Evolutionary conservation across 208 protist genomes (phyloP).

Genomic region (Leishmania mexicana): DNA sequence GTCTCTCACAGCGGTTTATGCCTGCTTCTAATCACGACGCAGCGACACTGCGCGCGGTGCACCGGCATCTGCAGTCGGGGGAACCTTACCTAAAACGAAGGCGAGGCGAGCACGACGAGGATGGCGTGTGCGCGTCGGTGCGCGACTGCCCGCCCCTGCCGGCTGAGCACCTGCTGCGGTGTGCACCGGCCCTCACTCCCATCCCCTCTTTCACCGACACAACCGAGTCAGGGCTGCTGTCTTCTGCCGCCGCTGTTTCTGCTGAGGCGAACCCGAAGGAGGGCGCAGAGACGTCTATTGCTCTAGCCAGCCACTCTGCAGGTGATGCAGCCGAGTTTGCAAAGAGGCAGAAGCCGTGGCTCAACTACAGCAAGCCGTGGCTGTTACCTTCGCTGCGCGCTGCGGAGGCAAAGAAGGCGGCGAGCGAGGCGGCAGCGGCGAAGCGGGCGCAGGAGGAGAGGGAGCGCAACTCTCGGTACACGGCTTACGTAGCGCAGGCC

Average conservation of each 20-base stretch:
- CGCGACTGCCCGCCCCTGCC: conserved; percentile 20
- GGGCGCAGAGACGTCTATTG: too few relatives aligned
- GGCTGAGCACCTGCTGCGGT: conserved; percentile 11
- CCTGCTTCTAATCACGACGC: conserved; percentile 44
- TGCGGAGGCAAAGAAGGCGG: conserved; percentile 41
- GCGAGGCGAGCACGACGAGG: conserved; percentile 1
- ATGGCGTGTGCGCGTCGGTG: conserved; percentile 12
- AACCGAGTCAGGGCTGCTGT: not conserved
- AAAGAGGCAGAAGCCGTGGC: conserved; percentile 45
- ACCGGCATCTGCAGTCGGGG: conserved; percentile 54
- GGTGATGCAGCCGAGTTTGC: not conserved
- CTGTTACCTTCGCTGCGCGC: conserved; percentile 38
- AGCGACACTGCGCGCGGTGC: conserved; percentile 40
- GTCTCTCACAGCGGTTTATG: conserved; percentile 48
- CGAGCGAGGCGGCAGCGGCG: conserved; percentile 26
- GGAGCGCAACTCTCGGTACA: conserved; percentile 27
- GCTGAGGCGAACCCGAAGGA: not conserved
- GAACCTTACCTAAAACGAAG: conserved; percentile 43
- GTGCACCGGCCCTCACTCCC: conserved; percentile 14
- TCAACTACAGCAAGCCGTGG: conserved; percentile 73
- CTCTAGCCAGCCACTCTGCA: too few relatives aligned
- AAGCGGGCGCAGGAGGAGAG: conserved; percentile 20
- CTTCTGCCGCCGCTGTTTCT: not conserved
- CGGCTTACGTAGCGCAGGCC: conserved; percentile 27
- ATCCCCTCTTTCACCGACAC: conserved; percentile 19